phyloP scores from a whole-genome alignment of 805 yeast species.

The Saccharomyces paradoxus region DNA sequence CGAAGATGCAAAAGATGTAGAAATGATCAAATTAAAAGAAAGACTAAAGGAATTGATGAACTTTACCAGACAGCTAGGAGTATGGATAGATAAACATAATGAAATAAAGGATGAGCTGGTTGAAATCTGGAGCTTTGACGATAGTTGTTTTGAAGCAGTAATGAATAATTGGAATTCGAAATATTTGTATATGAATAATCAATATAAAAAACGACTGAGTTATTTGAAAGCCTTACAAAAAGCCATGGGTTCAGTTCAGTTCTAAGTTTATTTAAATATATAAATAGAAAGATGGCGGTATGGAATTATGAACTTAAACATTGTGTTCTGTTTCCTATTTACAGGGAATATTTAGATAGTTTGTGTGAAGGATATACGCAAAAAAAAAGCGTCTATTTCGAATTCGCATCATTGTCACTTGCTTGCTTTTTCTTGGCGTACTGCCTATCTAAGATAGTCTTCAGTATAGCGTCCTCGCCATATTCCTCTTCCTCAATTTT shows the following conservation, averaged over 20 bases:
- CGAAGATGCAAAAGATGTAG: slow-evolving; percentile 5
- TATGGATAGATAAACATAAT: slow-evolving; percentile 38
- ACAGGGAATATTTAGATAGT: not conserved
- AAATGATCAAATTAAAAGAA: slow-evolving; percentile 3
- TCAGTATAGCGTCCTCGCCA: slow-evolving; percentile 66
- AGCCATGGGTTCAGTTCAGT: slow-evolving; percentile 9
- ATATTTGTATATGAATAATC: slow-evolving; percentile 32
- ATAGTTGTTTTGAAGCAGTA: slow-evolving; percentile 22
- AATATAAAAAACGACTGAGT: slow-evolving; percentile 29
- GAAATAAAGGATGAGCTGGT: slow-evolving; percentile 32
- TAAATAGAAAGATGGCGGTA: not conserved
- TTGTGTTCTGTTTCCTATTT: not conserved
- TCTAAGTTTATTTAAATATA: not conserved
- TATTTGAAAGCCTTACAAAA: slow-evolving; percentile 30
- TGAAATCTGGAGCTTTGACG: slow-evolving; percentile 28
- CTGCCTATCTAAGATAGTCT: slow-evolving; percentile 53
- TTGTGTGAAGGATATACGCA: not conserved
- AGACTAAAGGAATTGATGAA: slow-evolving; percentile 23
- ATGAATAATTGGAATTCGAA: slow-evolving; percentile 38
- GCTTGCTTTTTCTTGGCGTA: slow-evolving; percentile 28
- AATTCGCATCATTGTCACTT: not conserved
- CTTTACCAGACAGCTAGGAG: slow-evolving; percentile 35
- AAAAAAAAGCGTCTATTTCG: not conserved
- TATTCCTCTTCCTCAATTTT: slow-evolving; percentile 65
- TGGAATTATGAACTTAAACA: not conserved